Evolutionary conservation across 345 rosid genomes (phyloP).

Genomic region (Salix suchowensis): DNA sequence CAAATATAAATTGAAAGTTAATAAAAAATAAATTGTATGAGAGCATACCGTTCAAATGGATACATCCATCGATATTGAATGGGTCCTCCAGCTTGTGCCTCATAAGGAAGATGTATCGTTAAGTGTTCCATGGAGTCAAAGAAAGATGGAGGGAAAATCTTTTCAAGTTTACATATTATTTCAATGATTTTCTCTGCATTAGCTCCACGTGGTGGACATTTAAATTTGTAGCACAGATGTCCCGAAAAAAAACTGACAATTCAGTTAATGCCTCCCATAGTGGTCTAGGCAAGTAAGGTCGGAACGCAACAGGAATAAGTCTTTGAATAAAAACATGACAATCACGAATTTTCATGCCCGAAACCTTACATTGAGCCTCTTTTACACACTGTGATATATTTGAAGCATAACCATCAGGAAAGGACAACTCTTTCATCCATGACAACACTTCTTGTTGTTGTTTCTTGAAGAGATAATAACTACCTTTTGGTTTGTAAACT

Average conservation of each 20-base stretch:
- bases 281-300: neutral
- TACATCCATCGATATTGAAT: slow-evolving; percentile 13
- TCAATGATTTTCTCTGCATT: neutral
- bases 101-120: neutral
- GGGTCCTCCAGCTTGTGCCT: neutral
- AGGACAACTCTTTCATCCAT: neutral
- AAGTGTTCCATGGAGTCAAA: neutral
- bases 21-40: neutral
- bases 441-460: neutral
- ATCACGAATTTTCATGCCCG: neutral
- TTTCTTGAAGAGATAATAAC: neutral
- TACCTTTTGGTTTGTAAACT: neutral
- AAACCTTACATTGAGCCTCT: neutral
- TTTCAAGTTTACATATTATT: neutral
- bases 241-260: neutral
- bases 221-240: neutral
- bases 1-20: neutral
- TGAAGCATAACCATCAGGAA: neutral
- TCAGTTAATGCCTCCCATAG: neutral
- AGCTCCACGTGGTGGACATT: neutral
- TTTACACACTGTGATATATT: neutral
- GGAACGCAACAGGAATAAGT: neutral
- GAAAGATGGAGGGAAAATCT: neutral
- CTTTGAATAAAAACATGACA: slow-evolving; percentile 1
- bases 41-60: slow-evolving; percentile 1